These are phyloP conservation scores for Maudiozyma pseudohumilis DNA, from an alignment of 805 yeast species.

Conservation along the genomic window DNA sequence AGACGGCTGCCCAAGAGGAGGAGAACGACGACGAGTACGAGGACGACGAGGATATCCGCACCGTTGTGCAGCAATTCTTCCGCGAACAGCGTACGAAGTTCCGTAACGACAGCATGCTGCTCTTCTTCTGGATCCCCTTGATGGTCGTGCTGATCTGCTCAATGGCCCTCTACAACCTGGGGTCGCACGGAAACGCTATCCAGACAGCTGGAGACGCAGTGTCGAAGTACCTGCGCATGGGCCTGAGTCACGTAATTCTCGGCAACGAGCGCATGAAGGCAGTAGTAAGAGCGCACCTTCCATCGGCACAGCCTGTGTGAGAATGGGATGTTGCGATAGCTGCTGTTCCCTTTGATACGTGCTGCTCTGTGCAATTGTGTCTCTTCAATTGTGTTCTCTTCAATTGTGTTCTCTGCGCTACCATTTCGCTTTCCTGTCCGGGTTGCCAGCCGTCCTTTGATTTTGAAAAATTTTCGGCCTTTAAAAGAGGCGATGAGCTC, in stretches of 20 bases:
- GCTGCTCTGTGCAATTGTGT: too few species aligned
- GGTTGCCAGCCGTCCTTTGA: too few species aligned
- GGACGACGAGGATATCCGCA: constrained; percentile 14
- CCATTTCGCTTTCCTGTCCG: too few species aligned
- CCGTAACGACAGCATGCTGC: constrained; percentile 65
- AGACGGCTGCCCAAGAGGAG: background rate
- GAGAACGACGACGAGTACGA: constrained; percentile 19
- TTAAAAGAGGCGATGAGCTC: background rate
- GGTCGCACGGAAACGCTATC: constrained; percentile 27
- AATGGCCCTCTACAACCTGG: constrained; percentile 31
- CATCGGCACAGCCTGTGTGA: too few species aligned
- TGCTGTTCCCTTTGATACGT: too few species aligned
- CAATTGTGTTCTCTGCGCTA: too few species aligned
- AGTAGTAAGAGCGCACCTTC: constrained; percentile 27
- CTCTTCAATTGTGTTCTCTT: too few species aligned
- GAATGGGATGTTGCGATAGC: too few species aligned
- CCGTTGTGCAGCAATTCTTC: constrained; percentile 30
- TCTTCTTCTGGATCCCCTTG: constrained; percentile 85
- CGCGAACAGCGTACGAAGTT: constrained; percentile 34
- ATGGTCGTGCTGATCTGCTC: constrained; percentile 43
- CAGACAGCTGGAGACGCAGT: constrained; percentile 14
- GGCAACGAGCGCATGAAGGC: constrained; percentile 41
- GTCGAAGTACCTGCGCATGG: constrained; percentile 33
- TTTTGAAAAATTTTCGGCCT: background rate
- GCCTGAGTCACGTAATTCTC: constrained; percentile 38